phyloP scores from a whole-genome alignment of 345 rosid species.

The Eucalyptus paniculata region DNA sequence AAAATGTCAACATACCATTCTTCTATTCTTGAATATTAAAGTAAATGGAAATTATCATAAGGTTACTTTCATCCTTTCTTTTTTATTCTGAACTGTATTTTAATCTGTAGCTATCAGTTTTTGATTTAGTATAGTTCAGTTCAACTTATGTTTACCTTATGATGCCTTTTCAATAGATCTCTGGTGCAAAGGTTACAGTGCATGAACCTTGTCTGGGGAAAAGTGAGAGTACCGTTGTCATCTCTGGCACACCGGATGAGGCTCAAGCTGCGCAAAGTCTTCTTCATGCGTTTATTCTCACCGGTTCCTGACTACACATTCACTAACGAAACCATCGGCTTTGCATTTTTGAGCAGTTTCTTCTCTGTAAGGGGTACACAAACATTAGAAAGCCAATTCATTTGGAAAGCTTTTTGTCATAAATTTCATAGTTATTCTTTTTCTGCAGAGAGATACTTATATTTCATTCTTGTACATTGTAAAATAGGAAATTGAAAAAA shows the following conservation, averaged over 20 bases:
- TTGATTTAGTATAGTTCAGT: background rate
- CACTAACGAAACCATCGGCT: background rate
- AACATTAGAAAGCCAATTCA: background rate
- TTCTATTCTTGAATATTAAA: background rate
- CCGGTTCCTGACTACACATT: conserved; percentile 24
- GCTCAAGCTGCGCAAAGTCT: conserved; percentile 95
- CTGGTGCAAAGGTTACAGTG: conserved; percentile 89
- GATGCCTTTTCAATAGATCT: conserved; percentile 43
- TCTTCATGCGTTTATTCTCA: conserved; percentile 86
- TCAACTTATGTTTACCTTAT: conserved; percentile 10
- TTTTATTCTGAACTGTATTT: background rate
- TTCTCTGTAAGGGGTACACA: background rate
- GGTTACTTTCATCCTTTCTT: background rate
- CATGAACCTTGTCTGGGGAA: conserved; percentile 70
- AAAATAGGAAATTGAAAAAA: background rate
- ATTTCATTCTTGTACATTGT: background rate
- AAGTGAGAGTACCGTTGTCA: conserved; percentile 72
- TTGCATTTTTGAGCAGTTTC: background rate
- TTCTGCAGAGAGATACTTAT: background rate
- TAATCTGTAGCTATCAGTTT: background rate
- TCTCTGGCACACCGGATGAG: conserved; percentile 94
- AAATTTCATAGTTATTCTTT: background rate
- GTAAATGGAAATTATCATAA: background rate
- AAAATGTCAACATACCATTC: background rate
- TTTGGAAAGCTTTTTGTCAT: background rate